Percentiles rank a stretch among this genome's conserved stretches.
Evolutionary conservation across 2,329 filamentous ascomycete genomes (phyloP).

Genomic region (Podosphaera xanthii): DNA sequence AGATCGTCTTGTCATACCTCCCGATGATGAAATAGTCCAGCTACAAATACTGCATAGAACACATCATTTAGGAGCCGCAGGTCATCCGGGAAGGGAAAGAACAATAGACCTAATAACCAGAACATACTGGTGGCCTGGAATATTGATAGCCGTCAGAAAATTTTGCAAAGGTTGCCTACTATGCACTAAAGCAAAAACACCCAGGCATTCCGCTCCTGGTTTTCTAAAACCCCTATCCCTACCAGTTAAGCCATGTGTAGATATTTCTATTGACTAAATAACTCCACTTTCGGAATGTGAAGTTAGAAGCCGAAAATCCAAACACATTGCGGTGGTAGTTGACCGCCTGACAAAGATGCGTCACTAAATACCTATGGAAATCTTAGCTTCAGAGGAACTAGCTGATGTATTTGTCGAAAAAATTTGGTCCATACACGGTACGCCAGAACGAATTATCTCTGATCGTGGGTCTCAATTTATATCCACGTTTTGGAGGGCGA

Average conservation of each 20-base stretch:
- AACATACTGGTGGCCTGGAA: background rate
- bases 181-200: background rate
- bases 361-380: too few species aligned
- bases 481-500: background rate
- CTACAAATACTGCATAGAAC: background rate
- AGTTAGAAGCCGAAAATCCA: too few species aligned
- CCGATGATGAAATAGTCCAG: background rate
- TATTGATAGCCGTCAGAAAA: background rate
- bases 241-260: too few species aligned
- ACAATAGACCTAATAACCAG: background rate
- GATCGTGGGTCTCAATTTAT: constrained; percentile 6
- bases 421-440: constrained; percentile 1
- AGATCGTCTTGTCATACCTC: background rate
- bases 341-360: too few species aligned
- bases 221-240: background rate
- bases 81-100: background rate
- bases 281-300: too few species aligned
- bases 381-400: background rate
- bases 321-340: too few species aligned
- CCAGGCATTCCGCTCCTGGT: background rate
- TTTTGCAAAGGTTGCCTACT: background rate
- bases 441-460: constrained; percentile 3
- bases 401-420: constrained; percentile 1
- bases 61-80: background rate
- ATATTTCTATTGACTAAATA: too few species aligned